Conservation (phyloP, 176 grass and related monocot species). For the Aegilops longissima region DNA sequence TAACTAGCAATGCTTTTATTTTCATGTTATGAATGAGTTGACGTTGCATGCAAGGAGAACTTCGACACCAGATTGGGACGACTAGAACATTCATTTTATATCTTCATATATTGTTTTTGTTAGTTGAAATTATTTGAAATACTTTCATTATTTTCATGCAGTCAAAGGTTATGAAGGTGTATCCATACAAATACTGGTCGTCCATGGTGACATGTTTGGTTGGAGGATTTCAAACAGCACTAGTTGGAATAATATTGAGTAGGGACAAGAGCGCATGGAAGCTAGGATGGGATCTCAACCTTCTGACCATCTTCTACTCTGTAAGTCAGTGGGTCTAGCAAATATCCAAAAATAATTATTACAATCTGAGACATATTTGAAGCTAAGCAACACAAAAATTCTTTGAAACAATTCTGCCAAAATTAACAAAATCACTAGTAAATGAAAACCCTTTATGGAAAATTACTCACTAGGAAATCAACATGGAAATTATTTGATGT, state of each 20-base stretch:
- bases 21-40: not conserved
- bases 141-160: not conserved
- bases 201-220: constrained; percentile 56
- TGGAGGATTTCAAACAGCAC: constrained; percentile 52
- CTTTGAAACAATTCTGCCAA: too few relatives aligned
- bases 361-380: not conserved
- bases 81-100: not conserved
- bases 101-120: not conserved
- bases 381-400: not conserved
- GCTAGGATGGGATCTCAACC: constrained; percentile 55
- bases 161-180: constrained; percentile 61
- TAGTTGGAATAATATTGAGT: constrained; percentile 46
- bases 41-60: not conserved
- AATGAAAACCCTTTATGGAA: not conserved
- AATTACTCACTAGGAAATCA: not conserved
- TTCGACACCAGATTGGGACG: not conserved
- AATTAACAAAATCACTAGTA: not conserved
- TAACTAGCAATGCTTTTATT: not conserved
- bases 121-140: not conserved
- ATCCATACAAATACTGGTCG: constrained; percentile 66
- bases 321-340: constrained; percentile 19
- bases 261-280: constrained; percentile 46
- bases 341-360: not conserved
- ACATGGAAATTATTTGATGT: not conserved
- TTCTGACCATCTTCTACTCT: constrained; percentile 44